These are phyloP conservation scores for Ensete glaucum DNA, from an alignment of 176 grass and related monocot genomes.

Conservation along the genomic window DNA sequence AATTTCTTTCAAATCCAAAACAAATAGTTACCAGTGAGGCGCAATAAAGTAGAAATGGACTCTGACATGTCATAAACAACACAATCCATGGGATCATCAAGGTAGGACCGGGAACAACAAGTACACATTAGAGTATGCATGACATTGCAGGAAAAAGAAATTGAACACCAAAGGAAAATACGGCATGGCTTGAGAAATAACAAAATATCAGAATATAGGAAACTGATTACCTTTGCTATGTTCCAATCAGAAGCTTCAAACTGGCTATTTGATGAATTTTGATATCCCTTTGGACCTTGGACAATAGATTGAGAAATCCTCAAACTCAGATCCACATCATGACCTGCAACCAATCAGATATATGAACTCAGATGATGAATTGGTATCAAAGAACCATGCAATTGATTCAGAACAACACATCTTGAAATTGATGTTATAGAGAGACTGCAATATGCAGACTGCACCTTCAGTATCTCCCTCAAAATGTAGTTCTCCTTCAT, in stretches of 20 bases:
- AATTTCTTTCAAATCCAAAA: no score
- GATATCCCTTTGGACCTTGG: slow-evolving; percentile 30
- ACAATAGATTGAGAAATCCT: slow-evolving; percentile 76
- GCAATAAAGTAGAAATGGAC: no score
- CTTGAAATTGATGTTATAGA: not conserved
- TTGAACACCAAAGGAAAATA: no score
- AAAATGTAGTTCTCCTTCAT: slow-evolving; percentile 40
- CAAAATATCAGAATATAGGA: not conserved
- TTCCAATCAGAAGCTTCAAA: slow-evolving; percentile 27
- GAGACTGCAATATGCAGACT: not conserved
- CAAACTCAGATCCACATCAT: slow-evolving; percentile 74
- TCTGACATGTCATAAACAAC: no score
- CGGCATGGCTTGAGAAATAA: not conserved
- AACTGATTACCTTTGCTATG: not conserved
- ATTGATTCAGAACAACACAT: not conserved
- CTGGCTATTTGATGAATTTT: slow-evolving; percentile 26
- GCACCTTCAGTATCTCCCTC: slow-evolving; percentile 59
- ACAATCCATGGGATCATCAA: no score
- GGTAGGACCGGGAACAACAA: not conserved
- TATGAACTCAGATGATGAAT: slow-evolving; percentile 2
- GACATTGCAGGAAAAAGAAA: no score
- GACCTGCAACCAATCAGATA: slow-evolving; percentile 31
- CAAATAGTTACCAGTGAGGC: no score
- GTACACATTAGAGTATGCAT: no score
- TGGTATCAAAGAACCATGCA: not conserved